A percentile compares a stretch with the other conserved stretches of the same genome.
phyloP scores from a whole-genome alignment of 768 basidiomycete species.

The Terana coerulea region DNA sequence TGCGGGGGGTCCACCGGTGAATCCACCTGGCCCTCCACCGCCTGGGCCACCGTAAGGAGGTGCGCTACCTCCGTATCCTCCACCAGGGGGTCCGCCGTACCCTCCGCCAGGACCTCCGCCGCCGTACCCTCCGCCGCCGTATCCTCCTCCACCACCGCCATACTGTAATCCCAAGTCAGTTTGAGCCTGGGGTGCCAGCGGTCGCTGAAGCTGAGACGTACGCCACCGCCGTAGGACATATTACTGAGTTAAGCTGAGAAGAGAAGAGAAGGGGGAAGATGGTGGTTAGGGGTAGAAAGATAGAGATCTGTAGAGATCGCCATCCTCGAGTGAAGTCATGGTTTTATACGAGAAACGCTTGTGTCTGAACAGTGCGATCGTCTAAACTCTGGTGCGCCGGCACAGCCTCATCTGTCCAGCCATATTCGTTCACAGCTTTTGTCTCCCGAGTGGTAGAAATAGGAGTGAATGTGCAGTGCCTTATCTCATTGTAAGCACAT shows the following conservation, averaged over 20 bases:
- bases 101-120: constrained; percentile 26
- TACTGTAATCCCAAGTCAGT: not conserved
- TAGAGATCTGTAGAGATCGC: not conserved
- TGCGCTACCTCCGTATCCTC: constrained; percentile 27
- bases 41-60: constrained; percentile 27
- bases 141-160: constrained; percentile 8
- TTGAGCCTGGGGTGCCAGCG: constrained; percentile 9
- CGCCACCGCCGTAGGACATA: constrained; percentile 35
- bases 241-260: constrained; percentile 12
- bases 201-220: not conserved
- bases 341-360: too few relatives aligned
- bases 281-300: not conserved
- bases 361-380: too few relatives aligned
- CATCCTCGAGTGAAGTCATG: too few relatives aligned
- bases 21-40: constrained; percentile 31
- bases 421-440: too few relatives aligned
- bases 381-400: too few relatives aligned
- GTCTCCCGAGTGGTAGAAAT: too few relatives aligned
- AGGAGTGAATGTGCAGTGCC: too few relatives aligned
- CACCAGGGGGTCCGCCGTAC: constrained; percentile 13
- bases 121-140: constrained; percentile 16
- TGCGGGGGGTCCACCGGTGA: constrained; percentile 22
- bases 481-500: too few relatives aligned
- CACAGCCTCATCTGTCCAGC: too few relatives aligned
- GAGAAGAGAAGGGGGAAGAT: not conserved